Evolutionary conservation across 2,329 filamentous ascomycete genomes (phyloP), one percentile per base, ranked within the genome.

Genomic region (Aureobasidium pullulans): DNA sequence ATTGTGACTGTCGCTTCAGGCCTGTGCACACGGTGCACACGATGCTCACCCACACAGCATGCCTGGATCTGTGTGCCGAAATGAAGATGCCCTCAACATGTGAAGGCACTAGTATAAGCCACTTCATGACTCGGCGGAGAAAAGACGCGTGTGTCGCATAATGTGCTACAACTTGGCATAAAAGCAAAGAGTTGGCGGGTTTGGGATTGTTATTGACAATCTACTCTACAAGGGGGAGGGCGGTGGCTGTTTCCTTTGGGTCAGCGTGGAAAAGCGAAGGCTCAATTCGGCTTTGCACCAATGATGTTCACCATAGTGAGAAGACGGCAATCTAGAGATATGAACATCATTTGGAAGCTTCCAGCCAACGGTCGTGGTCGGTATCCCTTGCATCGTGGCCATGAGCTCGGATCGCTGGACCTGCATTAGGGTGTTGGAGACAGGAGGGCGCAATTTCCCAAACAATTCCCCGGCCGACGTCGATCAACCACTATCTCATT

Each of bases 71-170:
- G 52, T 29, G 29, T 46, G 29, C 52, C 52, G 52, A 56, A 56
- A 56, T 56, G 52, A 56, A 56, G 52, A 44, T 56, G 52, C 32
- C n/a, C 52, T 46, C 31, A 46, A 56, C 40, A 43, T 56, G 40
- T 36, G 40, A 44, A 44, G 52, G 28, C 52, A 56, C 40, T 56
- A 56, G 40, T 34, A 46, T 46, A 56, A 56, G 52, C 52, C 52
- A 56, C 52, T 28, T 31, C 11, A 36, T 56, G 52, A 56, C 52
- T 56, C 52, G 40, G 31, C 10, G 23, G 6, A 46, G 16, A 23
- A 52, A 23, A 40, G 36, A 39, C 48, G 48, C 48, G 48, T 34
- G 48, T 52, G 48, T 52, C 48, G 36, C 48, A 52, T n/a, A 40
- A 29, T 40, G 15, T 40, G 48, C 34, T 39, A 40, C 48, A 31